Percentiles rank a stretch among this genome's conserved stretches.
Evolutionary conservation across 2,329 filamentous ascomycete genomes (phyloP).

Genomic region (Epichloe coenophiala): DNA sequence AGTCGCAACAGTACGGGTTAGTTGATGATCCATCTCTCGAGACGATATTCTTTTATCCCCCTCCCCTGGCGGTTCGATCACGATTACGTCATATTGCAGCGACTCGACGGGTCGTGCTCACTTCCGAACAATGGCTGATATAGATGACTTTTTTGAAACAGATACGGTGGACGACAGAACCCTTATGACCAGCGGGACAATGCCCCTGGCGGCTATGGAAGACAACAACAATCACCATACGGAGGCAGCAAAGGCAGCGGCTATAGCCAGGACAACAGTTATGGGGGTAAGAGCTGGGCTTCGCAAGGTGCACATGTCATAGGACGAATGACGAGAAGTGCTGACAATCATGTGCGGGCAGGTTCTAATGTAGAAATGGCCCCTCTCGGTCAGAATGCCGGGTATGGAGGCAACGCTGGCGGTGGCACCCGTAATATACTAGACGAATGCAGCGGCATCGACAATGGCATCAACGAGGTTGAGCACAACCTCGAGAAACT

Average conservation of each 20-base stretch:
- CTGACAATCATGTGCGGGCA: conserved; percentile 8
- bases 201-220: conserved; percentile 20
- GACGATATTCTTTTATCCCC: neutral
- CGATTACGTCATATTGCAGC: neutral
- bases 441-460: conserved; percentile 73
- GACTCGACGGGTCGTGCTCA: neutral
- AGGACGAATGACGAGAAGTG: neutral
- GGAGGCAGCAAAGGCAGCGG: conserved; percentile 8
- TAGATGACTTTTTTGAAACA: conserved; percentile 13
- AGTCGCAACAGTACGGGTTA: conserved; percentile 38
- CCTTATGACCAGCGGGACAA: conserved; percentile 44
- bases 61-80: neutral
- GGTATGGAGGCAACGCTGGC: conserved; percentile 25
- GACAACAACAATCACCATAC: conserved; percentile 11
- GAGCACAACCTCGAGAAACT: conserved; percentile 61
- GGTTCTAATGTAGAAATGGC: conserved; percentile 57
- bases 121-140: neutral
- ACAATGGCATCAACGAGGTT: conserved; percentile 61
- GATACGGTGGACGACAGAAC: conserved; percentile 42
- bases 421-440: conserved; percentile 62
- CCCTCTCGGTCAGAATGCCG: conserved; percentile 41
- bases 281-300: conserved; percentile 15
- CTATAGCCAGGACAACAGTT: conserved; percentile 15
- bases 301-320: neutral
- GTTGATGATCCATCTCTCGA: conserved; percentile 14